These are phyloP conservation scores for Teratosphaeria pseudoeucalypti DNA, from an alignment of 2,329 filamentous ascomycete species.

Conservation along the genomic window DNA sequence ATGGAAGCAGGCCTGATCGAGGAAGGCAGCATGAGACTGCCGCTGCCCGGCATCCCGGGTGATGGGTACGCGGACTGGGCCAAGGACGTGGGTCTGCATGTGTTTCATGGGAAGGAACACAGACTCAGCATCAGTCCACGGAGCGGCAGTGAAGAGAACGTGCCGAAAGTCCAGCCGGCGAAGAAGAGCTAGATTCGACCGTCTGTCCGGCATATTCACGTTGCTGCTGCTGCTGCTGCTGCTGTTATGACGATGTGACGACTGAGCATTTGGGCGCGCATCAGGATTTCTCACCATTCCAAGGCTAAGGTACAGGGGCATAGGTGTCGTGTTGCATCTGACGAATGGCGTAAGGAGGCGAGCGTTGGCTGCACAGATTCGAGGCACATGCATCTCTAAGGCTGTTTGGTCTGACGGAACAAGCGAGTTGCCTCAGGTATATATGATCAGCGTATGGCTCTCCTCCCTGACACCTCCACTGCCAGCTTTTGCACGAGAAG, in stretches of 20 bases:
- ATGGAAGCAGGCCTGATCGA: constrained; percentile 21
- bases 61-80: constrained; percentile 27
- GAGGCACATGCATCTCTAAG: no score
- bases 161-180: constrained; percentile 8
- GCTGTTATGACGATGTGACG: background rate
- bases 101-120: constrained; percentile 24
- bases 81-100: constrained; percentile 25
- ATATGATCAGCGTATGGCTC: no score
- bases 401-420: no score
- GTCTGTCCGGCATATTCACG: background rate
- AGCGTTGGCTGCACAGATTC: background rate
- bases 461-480: no score
- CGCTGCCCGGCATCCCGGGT: constrained; percentile 24
- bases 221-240: background rate
- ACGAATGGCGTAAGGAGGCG: background rate
- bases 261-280: no score
- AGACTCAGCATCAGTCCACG: constrained; percentile 21
- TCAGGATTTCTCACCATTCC: no score
- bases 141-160: constrained; percentile 18
- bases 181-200: background rate
- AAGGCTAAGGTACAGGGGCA: no score
- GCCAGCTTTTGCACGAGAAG: no score
- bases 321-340: no score
- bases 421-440: no score
- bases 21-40: constrained; percentile 19